Conservation (phyloP, 805 yeast genomes). For the Tetrapisispora arboricola region DNA sequence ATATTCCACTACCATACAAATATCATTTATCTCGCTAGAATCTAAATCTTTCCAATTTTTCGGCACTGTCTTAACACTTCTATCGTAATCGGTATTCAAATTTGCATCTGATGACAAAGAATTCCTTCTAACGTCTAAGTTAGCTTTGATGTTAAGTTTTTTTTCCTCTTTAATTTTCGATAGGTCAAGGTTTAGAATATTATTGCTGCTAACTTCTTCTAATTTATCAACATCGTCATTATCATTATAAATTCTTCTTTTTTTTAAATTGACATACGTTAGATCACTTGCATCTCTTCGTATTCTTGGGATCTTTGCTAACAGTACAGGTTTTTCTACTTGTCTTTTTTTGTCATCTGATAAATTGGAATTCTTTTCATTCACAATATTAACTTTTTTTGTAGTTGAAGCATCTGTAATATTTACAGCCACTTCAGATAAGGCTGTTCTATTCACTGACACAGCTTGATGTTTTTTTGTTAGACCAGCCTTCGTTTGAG, state of each 20-base stretch:
- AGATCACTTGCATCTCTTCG: constrained; percentile 15
- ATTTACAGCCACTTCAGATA: constrained; percentile 5
- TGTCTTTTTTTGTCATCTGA: background rate
- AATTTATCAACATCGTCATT: constrained; percentile 5
- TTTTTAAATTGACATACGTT: constrained; percentile 8
- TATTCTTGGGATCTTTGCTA: constrained; percentile 5
- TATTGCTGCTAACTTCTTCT: background rate
- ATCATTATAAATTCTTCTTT: constrained; percentile 17
- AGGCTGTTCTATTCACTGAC: background rate
- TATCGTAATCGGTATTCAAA: too few species aligned
- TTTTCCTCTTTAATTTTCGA: constrained; percentile 3
- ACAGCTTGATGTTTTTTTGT: background rate
- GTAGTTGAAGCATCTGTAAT: background rate
- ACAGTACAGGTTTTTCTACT: background rate
- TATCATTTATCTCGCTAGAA: constrained; percentile 59
- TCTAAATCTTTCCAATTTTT: constrained; percentile 44
- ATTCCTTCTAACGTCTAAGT: too few species aligned
- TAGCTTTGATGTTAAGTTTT: constrained; percentile 20
- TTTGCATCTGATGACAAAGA: too few species aligned
- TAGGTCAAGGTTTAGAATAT: constrained; percentile 1
- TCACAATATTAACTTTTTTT: too few species aligned
- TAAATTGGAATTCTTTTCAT: background rate
- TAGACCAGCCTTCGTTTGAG: background rate
- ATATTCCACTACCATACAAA: constrained; percentile 83
- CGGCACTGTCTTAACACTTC: background rate